Conservation (phyloP, 139 green algal genomes). For the Spirogloea muscicola region DNA sequence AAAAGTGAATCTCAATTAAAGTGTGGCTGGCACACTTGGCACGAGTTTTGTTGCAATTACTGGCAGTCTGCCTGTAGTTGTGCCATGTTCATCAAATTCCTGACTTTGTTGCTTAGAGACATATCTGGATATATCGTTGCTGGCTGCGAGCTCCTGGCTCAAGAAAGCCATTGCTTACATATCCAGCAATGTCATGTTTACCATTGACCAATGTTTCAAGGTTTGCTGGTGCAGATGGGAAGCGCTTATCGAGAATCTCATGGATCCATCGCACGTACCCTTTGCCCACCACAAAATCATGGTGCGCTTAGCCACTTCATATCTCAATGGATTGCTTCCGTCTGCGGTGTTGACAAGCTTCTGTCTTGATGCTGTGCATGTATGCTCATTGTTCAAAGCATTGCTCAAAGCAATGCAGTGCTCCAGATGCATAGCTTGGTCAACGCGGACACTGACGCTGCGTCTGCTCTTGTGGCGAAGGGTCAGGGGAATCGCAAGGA, state of each 20-base stretch:
- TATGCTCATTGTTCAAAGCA: not conserved
- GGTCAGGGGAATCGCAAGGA: slow-evolving; percentile 12
- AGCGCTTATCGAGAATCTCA: slow-evolving; percentile 56
- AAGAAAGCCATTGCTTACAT: not conserved
- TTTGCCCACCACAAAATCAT: slow-evolving; percentile 55
- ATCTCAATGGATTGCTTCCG: not conserved
- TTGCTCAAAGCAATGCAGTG: not conserved
- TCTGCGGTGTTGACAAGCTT: not conserved
- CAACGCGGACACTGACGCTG: too few relatives aligned
- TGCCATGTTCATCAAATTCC: not conserved
- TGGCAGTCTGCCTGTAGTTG: not conserved
- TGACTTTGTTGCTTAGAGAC: not conserved
- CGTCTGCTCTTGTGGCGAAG: too few relatives aligned
- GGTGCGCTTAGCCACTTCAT: not conserved
- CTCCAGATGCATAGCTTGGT: not conserved
- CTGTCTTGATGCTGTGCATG: not conserved
- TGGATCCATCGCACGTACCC: slow-evolving; percentile 55
- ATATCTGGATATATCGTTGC: not conserved
- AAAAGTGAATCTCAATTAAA: not conserved
- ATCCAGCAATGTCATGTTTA: not conserved
- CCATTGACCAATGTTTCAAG: too few relatives aligned
- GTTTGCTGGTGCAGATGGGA: slow-evolving; percentile 34
- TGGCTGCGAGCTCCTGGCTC: not conserved
- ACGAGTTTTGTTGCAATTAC: not conserved
- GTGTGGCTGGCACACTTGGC: not conserved